Base-by-base conservation (phyloP, 345 rosid species). In the Eutrema yunnanense region DNA sequence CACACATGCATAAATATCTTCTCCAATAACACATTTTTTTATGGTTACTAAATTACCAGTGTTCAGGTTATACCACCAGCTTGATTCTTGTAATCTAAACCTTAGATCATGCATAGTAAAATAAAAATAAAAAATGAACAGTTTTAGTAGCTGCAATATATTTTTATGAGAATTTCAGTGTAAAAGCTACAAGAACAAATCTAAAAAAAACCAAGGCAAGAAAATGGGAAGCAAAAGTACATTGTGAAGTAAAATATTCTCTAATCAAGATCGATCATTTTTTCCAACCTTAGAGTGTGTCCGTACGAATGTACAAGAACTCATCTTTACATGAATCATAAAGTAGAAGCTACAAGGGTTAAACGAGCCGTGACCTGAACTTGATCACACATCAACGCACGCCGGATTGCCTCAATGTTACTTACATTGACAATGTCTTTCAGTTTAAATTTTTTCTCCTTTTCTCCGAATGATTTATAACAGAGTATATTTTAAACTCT, bases 291-390 rank as follows among this genome's bases (percentile, higher is more conserved):
- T 29, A 19, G 65, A 68, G 34, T 61, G 36, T 52, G 48, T 34
- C 27, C 49, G 47, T 59, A 74, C 61, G 55, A 51, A 68, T 62
- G 38, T 75, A 69, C 74, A 75, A 38, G 27, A 69, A 76, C 66
- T 62, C 79, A 76, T 76, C 75, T 69, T 69, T 76, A 76, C 75
- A 69, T 62, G 43, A 62, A 67, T 67, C 73, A 32, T 51, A 34
- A 60, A 52, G 57, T 52, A 52, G 69, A 75, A 67, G 64, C 69
- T 68, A 67, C 79, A 75, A 51, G 16, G n/a, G 48, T 38, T 65
- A 16, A 16, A 36, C 71, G 6, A 48, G 19, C 14, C 12, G 2
- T 56, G 68, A 59, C 62, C 33, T 59, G 49, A 29, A 29, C 32
- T 29, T 2, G 56, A 34, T 33, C 34, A 29, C 46, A 47, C 49